These are phyloP conservation scores for Cyberlindnera xylosilytica DNA, from an alignment of 805 yeast species.

Conservation along the genomic window DNA sequence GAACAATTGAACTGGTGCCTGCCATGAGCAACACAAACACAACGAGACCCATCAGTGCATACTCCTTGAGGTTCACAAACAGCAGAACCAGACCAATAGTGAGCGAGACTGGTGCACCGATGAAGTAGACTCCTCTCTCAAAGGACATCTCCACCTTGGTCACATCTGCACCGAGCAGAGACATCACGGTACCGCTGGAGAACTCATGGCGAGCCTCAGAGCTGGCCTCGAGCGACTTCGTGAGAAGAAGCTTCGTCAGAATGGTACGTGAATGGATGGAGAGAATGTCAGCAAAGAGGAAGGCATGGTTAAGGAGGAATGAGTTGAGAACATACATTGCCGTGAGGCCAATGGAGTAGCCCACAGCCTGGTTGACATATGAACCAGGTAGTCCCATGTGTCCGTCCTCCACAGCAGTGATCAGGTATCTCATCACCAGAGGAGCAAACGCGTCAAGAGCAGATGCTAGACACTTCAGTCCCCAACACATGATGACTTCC, in stretches of 20 bases:
- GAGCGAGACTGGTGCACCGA: conserved; percentile 52
- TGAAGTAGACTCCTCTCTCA: conserved; percentile 52
- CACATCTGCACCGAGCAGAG: conserved; percentile 75
- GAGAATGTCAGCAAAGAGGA: conserved; percentile 17
- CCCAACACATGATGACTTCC: not conserved
- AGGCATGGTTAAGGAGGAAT: not conserved
- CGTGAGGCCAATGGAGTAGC: conserved; percentile 71
- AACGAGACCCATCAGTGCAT: conserved; percentile 63
- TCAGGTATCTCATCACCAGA: conserved; percentile 46
- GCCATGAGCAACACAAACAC: conserved; percentile 40
- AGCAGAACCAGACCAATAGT: conserved; percentile 57
- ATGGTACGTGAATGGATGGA: conserved; percentile 57
- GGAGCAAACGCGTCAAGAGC: conserved; percentile 36
- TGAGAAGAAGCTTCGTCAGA: conserved; percentile 62
- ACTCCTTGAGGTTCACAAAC: conserved; percentile 58
- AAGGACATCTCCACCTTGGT: conserved; percentile 71
- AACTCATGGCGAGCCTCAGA: conserved; percentile 52
- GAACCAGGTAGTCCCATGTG: no score
- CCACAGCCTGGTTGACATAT: conserved; percentile 54
- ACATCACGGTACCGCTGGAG: conserved; percentile 66
- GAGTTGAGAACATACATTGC: not conserved
- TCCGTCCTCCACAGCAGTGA: conserved; percentile 22
- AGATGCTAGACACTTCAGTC: not conserved
- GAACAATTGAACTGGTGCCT: conserved; percentile 43
- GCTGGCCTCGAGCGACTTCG: conserved; percentile 59